Conservation (phyloP, 805 yeast genomes). For the Teunomyces pallodes region DNA sequence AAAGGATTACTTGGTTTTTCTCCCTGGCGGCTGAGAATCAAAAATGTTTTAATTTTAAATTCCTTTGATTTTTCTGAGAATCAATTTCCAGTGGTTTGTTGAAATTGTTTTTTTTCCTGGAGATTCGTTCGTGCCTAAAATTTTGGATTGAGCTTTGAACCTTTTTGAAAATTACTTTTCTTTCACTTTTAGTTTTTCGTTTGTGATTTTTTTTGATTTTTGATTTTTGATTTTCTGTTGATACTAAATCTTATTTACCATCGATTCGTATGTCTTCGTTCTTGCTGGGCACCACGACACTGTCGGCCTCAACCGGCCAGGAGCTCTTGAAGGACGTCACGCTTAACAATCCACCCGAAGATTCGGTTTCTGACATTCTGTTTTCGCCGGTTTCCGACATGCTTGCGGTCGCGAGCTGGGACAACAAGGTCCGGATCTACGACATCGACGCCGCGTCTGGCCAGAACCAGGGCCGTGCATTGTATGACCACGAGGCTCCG, state of each 20-base stretch:
- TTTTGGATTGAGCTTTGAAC: no score
- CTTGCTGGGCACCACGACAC: conserved; percentile 17
- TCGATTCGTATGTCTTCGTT: conserved; percentile 35
- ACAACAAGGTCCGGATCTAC: conserved; percentile 88
- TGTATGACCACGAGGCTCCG: conserved; percentile 88
- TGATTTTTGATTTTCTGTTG: background rate
- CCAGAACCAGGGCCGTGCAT: conserved; percentile 80
- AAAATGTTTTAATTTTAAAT: no score
- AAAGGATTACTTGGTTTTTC: no score
- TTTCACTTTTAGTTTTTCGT: no score
- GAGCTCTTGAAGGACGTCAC: conserved; percentile 69
- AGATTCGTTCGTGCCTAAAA: no score
- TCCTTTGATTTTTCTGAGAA: no score
- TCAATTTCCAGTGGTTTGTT: no score
- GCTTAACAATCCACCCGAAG: conserved; percentile 84
- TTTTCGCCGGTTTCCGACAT: conserved; percentile 86
- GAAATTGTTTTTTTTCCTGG: no score
- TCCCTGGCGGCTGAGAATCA: no score
- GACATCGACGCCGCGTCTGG: conserved; percentile 75
- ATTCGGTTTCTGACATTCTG: conserved; percentile 76
- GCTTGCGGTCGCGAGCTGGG: conserved; percentile 88
- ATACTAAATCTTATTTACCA: no score
- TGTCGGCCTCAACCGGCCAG: conserved; percentile 50
- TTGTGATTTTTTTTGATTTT: no score
- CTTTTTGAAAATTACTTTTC: no score